These are phyloP conservation scores for Porphyrellus cyaneotinctus DNA, from an alignment of 768 basidiomycete genomes.

Conservation along the genomic window DNA sequence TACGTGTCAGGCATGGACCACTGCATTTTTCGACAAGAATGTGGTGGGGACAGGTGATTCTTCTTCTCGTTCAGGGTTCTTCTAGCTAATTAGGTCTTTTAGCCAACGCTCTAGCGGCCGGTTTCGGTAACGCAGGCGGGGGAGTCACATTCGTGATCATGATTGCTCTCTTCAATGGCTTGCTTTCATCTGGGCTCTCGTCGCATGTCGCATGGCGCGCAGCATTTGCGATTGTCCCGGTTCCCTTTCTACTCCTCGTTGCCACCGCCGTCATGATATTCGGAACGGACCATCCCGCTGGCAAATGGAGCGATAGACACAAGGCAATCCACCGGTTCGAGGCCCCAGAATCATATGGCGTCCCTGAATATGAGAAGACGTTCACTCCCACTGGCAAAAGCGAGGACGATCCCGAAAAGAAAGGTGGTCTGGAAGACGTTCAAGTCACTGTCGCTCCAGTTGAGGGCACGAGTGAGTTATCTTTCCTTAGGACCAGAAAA, in stretches of 20 bases:
- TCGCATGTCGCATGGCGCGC: conserved; percentile 49
- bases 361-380: conserved; percentile 12
- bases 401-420: conserved; percentile 27
- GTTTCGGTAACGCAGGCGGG: conserved; percentile 5
- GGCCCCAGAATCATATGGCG: neutral
- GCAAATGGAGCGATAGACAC: conserved; percentile 10
- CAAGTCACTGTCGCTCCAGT: conserved; percentile 11
- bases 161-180: conserved; percentile 36
- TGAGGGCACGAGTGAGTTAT: neutral
- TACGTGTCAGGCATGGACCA: conserved; percentile 59
- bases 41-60: conserved; percentile 36
- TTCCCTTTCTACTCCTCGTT: conserved; percentile 45
- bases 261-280: conserved; percentile 24
- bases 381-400: conserved; percentile 18
- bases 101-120: conserved; percentile 4
- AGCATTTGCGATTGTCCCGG: conserved; percentile 54
- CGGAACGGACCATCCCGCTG: conserved; percentile 8
- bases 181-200: conserved; percentile 35
- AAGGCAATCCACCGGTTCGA: neutral
- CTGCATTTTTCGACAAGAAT: conserved; percentile 53
- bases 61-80: neutral
- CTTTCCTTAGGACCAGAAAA: neutral
- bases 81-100: neutral
- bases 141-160: conserved; percentile 8
- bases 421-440: conserved; percentile 17